Conservation (phyloP, 495 filamentous ascomycete genomes). For the Trichoderma virens region DNA sequence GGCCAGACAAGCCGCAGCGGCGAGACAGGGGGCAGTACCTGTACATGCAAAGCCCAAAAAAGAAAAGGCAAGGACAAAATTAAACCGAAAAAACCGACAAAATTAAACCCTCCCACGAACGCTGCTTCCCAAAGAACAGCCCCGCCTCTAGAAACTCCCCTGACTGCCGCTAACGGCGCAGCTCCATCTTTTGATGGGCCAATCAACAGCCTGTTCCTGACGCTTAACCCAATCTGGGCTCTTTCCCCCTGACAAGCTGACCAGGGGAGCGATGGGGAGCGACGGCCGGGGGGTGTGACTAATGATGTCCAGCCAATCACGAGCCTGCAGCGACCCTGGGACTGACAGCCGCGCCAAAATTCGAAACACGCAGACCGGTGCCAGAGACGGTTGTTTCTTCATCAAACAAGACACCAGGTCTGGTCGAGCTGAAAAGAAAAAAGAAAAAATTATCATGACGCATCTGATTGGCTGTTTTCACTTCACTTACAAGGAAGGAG, state of each 20-base stretch:
- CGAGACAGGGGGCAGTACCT: too few species aligned
- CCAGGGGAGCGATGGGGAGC: neutral
- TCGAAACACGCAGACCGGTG: neutral
- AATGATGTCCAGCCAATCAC: neutral
- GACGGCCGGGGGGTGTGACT: neutral
- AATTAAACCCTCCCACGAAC: neutral
- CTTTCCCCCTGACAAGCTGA: neutral
- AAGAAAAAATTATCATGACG: neutral
- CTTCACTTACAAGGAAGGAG: too few species aligned
- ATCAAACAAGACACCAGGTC: neutral
- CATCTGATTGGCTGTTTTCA: neutral
- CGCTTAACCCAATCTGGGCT: neutral
- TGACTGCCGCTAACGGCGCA: neutral
- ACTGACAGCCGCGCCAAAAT: neutral
- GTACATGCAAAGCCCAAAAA: too few species aligned
- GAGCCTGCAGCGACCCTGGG: neutral
- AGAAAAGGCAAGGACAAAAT: too few species aligned
- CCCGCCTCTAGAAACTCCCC: neutral
- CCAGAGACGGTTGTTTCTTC: neutral
- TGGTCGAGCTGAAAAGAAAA: neutral
- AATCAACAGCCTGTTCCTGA: constrained; percentile 10
- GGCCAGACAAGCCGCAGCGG: too few species aligned
- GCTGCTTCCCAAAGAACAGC: neutral
- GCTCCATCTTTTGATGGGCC: neutral
- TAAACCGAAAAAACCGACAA: neutral